These are phyloP conservation scores for Exophiala dermatitidis DNA, from an alignment of 2,329 filamentous ascomycete species.

Conservation along the genomic window DNA sequence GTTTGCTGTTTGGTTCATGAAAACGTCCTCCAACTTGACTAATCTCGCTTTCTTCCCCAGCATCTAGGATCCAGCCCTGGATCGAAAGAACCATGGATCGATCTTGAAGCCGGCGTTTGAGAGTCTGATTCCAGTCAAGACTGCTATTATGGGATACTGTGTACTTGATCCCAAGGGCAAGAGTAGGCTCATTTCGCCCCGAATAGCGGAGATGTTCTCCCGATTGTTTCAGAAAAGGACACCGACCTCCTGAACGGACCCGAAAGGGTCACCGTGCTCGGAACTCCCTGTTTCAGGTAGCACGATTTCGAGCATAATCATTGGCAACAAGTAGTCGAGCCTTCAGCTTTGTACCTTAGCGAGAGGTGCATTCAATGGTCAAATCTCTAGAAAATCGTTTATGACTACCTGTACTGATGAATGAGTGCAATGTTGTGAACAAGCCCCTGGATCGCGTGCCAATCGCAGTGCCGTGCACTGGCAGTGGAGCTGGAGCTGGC, in stretches of 20 bases:
- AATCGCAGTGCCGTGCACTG: no score
- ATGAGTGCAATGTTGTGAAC: no score
- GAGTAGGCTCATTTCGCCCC: conserved; percentile 1
- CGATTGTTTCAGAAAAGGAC: background rate
- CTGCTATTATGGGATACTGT: background rate
- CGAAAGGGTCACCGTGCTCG: background rate
- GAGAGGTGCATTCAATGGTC: no score
- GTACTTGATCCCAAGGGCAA: background rate
- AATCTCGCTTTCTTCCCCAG: background rate
- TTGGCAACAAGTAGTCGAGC: no score
- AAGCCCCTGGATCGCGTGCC: no score
- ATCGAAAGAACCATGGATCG: background rate
- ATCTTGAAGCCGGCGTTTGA: background rate
- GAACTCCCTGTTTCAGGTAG: background rate
- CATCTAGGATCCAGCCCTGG: background rate
- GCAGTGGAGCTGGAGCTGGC: background rate
- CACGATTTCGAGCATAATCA: no score
- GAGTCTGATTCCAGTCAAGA: background rate
- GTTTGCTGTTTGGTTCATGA: no score
- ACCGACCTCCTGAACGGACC: background rate
- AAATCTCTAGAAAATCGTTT: no score
- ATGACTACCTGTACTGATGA: no score
- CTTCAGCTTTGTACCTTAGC: no score
- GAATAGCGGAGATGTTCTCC: background rate
- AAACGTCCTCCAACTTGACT: no score